A percentile compares a stretch with the other conserved stretches of the same genome.
Evolutionary conservation across 257 asterid genomes (phyloP).

Genomic region (Vinca minor): DNA sequence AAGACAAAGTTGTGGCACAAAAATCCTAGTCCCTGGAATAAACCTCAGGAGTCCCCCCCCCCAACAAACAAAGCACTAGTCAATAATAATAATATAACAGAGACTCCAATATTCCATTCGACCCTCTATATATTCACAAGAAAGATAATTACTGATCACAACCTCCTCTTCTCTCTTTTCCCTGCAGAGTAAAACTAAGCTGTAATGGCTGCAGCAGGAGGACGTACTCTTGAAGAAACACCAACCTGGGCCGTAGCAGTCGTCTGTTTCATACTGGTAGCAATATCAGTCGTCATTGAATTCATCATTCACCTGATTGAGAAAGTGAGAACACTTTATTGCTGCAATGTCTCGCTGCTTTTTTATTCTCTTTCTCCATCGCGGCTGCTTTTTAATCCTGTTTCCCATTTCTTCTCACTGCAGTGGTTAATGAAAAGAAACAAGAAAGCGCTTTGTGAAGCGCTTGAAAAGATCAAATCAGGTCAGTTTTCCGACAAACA

Average conservation of each 20-base stretch:
- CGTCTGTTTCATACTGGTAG: slow-evolving; percentile 42
- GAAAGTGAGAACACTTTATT: slow-evolving; percentile 27
- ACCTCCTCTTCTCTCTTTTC: background rate
- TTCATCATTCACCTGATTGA: slow-evolving; percentile 43
- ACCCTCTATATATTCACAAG: background rate
- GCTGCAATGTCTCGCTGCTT: too few species aligned
- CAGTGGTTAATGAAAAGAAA: slow-evolving; percentile 56
- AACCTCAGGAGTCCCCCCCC: too few species aligned
- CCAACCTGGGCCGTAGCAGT: slow-evolving; percentile 64
- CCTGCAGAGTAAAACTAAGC: too few species aligned
- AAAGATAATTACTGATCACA: too few species aligned
- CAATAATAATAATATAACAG: too few species aligned
- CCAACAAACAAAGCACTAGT: background rate
- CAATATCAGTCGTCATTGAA: slow-evolving; percentile 46
- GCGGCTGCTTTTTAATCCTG: background rate
- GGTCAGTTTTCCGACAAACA: slow-evolving; percentile 25
- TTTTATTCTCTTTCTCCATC: background rate
- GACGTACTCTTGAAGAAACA: slow-evolving; percentile 39
- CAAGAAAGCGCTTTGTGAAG: slow-evolving; percentile 42
- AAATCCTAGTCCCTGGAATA: too few species aligned
- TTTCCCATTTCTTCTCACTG: background rate
- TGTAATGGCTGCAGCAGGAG: slow-evolving; percentile 30
- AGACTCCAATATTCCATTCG: too few species aligned
- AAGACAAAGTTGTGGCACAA: background rate
- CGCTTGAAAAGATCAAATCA: slow-evolving; percentile 64